Conservation (phyloP, 2,329 filamentous ascomycete genomes). For the Xylariaceae sp. region DNA sequence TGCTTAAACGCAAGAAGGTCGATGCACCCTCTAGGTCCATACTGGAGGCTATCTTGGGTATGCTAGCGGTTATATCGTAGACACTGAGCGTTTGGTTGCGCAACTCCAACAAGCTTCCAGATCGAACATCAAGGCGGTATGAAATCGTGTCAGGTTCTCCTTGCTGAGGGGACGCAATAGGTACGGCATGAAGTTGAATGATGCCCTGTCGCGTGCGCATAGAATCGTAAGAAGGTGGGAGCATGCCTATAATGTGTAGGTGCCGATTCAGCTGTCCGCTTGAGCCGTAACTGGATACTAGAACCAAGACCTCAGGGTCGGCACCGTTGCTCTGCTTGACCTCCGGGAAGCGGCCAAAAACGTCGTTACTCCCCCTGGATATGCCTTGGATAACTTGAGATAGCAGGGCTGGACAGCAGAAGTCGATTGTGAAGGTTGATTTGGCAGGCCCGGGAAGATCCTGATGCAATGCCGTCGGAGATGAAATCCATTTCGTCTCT, state of each 20-base stretch:
- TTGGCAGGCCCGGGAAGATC: slow-evolving; percentile 42
- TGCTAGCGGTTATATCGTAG: slow-evolving; percentile 65
- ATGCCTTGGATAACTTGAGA: slow-evolving; percentile 56
- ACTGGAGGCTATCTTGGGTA: slow-evolving; percentile 62
- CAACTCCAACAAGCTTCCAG: slow-evolving; percentile 66
- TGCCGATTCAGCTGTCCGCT: slow-evolving; percentile 30
- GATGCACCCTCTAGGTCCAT: slow-evolving; percentile 54
- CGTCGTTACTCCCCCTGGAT: slow-evolving; percentile 57
- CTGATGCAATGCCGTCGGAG: slow-evolving; percentile 46
- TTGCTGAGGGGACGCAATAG: slow-evolving; percentile 18
- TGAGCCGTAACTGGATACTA: slow-evolving; percentile 48
- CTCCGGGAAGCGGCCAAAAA: slow-evolving; percentile 54
- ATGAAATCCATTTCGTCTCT: slow-evolving; percentile 50
- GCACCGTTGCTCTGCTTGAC: slow-evolving; percentile 47
- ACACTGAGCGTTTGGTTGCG: slow-evolving; percentile 56
- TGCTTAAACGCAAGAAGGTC: slow-evolving; percentile 69
- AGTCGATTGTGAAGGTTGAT: slow-evolving; percentile 49
- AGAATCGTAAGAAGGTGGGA: slow-evolving; percentile 24
- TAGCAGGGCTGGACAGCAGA: slow-evolving; percentile 49
- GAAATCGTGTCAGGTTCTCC: slow-evolving; percentile 20
- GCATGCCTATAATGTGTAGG: slow-evolving; percentile 34
- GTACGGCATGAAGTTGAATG: slow-evolving; percentile 33
- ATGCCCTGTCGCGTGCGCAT: slow-evolving; percentile 22
- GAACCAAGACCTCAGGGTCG: slow-evolving; percentile 56
- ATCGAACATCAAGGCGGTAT: slow-evolving; percentile 64